Base-by-base conservation (phyloP, 768 basidiomycete genomes). In the Termitomyces heimii region DNA sequence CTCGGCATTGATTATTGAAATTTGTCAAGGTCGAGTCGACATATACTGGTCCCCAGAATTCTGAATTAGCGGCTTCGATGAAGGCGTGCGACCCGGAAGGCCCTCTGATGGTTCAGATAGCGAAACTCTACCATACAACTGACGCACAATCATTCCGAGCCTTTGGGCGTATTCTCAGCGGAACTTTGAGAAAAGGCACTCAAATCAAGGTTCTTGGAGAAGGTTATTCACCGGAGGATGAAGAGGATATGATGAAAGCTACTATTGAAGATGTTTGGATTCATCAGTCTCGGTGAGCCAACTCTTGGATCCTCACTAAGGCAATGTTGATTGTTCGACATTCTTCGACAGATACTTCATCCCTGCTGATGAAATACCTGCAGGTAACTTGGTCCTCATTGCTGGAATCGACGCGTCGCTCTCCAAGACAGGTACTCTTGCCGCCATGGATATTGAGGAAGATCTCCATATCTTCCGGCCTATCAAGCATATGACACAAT, bases 81-180 rank as follows among this genome's bases (percentile, higher is more conserved):
- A 83, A 87, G 66, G 75, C 83, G 34, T 94, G 94, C 64, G 83
- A 92, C 62, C 72, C 92, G 1, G 80, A 86, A 22, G 97, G 91
- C 4, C 95, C 95, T 29, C 81, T 95, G 13, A 92, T 98, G 80
- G 85, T 98, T 4, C 94, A 98, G 57, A 75, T 98, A 54, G 79
- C 94, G 56, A 99, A 98, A 72, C 78, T 99, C 13, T 98, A 95
- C 73, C 94, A 98, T 63, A 95, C 95, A 2, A 90, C 92, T 5
- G 97, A 99, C 65, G 97, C 97, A 7, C 92, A 92, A 65, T 92
- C 92, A 34, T 99, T 99, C 82, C 80, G 97, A 53, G 93, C 97
- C 7, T 98, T 95, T 66, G 97, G 96, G 37, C 84, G 97, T 59
- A 86, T 99, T 18, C 78, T 98, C 70, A 94, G 92, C 63, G 97